These are phyloP conservation scores for Aspergillus sp. DNA, from an alignment of 2,329 filamentous ascomycete genomes.

Conservation along the genomic window DNA sequence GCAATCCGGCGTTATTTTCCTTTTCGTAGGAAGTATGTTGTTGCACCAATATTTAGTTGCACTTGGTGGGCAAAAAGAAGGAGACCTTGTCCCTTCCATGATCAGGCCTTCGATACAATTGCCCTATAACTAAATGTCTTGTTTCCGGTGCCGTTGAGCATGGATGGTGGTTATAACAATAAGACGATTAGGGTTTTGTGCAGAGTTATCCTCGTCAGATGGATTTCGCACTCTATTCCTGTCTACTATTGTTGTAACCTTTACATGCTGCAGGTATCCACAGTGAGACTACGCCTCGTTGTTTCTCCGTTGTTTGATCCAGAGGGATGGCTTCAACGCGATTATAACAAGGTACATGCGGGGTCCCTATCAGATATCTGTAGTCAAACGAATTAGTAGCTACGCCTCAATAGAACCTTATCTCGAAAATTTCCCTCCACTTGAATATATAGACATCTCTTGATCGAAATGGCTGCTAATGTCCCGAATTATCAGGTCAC, in stretches of 20 bases:
- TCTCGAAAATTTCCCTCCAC: background rate
- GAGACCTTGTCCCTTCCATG: slow-evolving; percentile 49
- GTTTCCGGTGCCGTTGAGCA: slow-evolving; percentile 1
- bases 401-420: background rate
- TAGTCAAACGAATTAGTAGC: background rate
- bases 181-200: background rate
- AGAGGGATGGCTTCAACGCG: slow-evolving; percentile 31
- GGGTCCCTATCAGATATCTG: background rate
- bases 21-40: background rate
- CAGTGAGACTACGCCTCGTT: slow-evolving; percentile 18
- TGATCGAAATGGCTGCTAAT: slow-evolving; percentile 15
- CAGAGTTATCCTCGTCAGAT: slow-evolving; percentile 39
- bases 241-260: slow-evolving; percentile 1
- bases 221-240: slow-evolving; percentile 30
- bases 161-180: background rate
- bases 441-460: background rate
- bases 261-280: slow-evolving; percentile 14
- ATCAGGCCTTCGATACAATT: slow-evolving; percentile 59
- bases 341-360: slow-evolving; percentile 39
- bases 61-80: slow-evolving; percentile 55
- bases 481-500: slow-evolving; percentile 15
- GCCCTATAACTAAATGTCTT: slow-evolving; percentile 49
- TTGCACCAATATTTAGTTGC: background rate
- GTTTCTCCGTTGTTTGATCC: slow-evolving; percentile 25
- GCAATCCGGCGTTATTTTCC: background rate